Percentiles rank a stretch among this genome's conserved stretches.
phyloP scores from a whole-genome alignment of 2,329 filamentous ascomycete genomes.

The Stenocarpella maydis region DNA sequence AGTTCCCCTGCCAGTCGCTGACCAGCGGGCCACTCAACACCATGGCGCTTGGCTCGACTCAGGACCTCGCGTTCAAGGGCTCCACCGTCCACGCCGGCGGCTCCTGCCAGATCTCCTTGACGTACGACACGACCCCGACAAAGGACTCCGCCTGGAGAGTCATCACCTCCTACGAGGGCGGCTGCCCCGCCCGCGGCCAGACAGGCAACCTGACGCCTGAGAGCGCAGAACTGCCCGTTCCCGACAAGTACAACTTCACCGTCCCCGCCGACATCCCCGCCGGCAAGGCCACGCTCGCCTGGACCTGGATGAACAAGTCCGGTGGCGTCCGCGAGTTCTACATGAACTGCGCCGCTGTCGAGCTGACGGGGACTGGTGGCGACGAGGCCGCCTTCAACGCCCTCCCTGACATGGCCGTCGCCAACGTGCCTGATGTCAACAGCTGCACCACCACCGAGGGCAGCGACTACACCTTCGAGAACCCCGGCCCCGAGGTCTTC shows the following conservation, averaged over 20 bases:
- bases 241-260: slow-evolving; percentile 58
- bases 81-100: slow-evolving; percentile 73
- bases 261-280: slow-evolving; percentile 69
- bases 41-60: slow-evolving; percentile 69
- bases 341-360: slow-evolving; percentile 82
- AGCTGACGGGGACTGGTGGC: slow-evolving; percentile 56
- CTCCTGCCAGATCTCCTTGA: slow-evolving; percentile 79
- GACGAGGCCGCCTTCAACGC: slow-evolving; percentile 60
- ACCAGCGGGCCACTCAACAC: slow-evolving; percentile 51
- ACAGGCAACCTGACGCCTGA: slow-evolving; percentile 60
- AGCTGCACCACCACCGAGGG: slow-evolving; percentile 63
- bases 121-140: slow-evolving; percentile 73
- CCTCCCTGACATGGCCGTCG: slow-evolving; percentile 79
- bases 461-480: slow-evolving; percentile 64
- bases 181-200: slow-evolving; percentile 56
- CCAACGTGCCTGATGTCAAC: slow-evolving; percentile 63
- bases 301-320: slow-evolving; percentile 80
- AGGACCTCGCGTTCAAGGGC: slow-evolving; percentile 71
- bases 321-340: slow-evolving; percentile 82
- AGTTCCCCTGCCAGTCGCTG: slow-evolving; percentile 16
- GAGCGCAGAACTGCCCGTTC: slow-evolving; percentile 63
- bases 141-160: slow-evolving; percentile 64
- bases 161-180: slow-evolving; percentile 64
- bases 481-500: slow-evolving; percentile 15
- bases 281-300: slow-evolving; percentile 72